phyloP scores from a whole-genome alignment of 441 rosid genomes.

The Pelargonium fulgidum region DNA sequence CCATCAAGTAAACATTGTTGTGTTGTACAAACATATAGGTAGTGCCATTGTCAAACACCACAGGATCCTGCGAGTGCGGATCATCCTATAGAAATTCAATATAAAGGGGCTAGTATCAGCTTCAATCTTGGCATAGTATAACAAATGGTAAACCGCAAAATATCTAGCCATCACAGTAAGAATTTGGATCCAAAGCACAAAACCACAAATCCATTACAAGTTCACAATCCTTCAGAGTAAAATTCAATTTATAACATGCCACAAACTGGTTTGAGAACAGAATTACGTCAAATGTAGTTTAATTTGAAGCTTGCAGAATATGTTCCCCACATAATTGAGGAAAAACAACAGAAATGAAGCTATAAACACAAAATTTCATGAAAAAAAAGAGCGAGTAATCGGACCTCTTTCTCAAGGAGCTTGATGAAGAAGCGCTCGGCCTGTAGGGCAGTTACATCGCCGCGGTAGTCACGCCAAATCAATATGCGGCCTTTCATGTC shows the following conservation, averaged over 20 bases:
- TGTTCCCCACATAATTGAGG: background rate
- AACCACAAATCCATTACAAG: background rate
- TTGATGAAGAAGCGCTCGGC: conserved; percentile 96
- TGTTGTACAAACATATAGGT: conserved; percentile 88
- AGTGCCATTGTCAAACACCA: conserved; percentile 86
- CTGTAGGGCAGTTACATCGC: conserved; percentile 83
- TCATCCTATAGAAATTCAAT: conserved; percentile 53
- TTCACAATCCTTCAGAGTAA: background rate
- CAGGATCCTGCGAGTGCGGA: conserved; percentile 91
- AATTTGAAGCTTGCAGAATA: background rate
- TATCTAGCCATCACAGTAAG: background rate
- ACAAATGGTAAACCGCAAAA: background rate
- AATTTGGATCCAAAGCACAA: background rate
- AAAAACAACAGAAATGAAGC: background rate
- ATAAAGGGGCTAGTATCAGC: background rate
- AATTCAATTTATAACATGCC: background rate
- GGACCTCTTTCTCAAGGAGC: conserved; percentile 89
- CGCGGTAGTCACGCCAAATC: conserved; percentile 97
- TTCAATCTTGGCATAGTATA: background rate
- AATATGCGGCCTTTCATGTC: conserved; percentile 95
- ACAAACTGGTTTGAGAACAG: background rate
- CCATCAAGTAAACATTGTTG: conserved; percentile 82
- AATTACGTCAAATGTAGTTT: too few relatives aligned
- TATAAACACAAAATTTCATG: background rate
- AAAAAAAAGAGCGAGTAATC: background rate